phyloP scores from a whole-genome alignment of 129 eudicot species.

The Artemisia annua region DNA sequence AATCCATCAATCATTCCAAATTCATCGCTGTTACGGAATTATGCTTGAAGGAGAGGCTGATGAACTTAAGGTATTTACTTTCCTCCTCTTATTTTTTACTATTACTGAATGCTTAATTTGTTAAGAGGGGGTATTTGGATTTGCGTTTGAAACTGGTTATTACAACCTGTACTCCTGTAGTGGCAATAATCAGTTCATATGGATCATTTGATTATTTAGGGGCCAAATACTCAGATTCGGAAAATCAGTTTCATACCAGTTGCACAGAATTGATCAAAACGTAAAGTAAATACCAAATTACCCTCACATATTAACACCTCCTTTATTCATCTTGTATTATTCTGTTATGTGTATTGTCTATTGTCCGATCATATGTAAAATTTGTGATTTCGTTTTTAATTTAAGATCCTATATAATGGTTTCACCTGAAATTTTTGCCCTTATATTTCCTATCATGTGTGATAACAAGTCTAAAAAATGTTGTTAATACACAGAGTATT shows the following conservation, averaged over 20 bases:
- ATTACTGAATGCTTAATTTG: not conserved
- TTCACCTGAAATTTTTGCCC: too few relatives aligned
- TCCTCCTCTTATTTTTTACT: not conserved
- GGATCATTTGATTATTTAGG: not conserved
- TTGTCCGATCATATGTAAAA: not conserved
- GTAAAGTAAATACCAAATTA: not conserved
- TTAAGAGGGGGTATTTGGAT: conserved; percentile 2
- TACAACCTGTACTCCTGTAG: not conserved
- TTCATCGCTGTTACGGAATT: conserved; percentile 93
- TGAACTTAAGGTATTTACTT: conserved; percentile 85
- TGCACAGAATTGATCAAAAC: not conserved
- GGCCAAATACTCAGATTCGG: not conserved
- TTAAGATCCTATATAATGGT: not conserved
- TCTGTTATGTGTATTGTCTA: too few relatives aligned
- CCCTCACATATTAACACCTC: not conserved
- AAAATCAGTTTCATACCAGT: not conserved
- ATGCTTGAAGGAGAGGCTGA: conserved; percentile 99
- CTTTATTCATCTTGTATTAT: not conserved
- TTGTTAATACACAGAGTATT: too few relatives aligned
- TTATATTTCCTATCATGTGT: too few relatives aligned
- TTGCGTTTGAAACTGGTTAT: not conserved
- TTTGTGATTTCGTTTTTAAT: not conserved
- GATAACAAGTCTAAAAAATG: too few relatives aligned
- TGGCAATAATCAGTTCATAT: not conserved
- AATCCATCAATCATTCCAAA: conserved; percentile 92